Evolutionary conservation across 306 rosid genomes (phyloP).

Genomic region (Corylus avellana): DNA sequence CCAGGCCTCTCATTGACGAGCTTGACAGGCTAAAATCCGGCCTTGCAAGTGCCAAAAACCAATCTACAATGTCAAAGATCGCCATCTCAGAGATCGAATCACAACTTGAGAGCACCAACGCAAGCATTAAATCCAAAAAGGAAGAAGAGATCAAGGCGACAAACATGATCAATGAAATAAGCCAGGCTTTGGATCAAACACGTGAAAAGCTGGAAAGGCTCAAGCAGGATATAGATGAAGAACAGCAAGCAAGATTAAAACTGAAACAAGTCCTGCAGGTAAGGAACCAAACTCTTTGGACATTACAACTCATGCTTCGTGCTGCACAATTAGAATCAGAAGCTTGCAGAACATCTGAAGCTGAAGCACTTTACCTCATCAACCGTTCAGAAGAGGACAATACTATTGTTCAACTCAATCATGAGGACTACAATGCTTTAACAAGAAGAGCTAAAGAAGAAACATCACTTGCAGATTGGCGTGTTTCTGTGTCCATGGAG

Average conservation of each 20-base stretch:
- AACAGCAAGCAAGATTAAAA: slow-evolving; percentile 20
- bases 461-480: slow-evolving; percentile 40
- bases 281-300: slow-evolving; percentile 38
- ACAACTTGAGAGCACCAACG: slow-evolving; percentile 27
- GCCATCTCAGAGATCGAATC: slow-evolving; percentile 38
- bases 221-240: slow-evolving; percentile 29
- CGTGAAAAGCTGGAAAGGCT: slow-evolving; percentile 34
- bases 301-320: slow-evolving; percentile 40
- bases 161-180: slow-evolving; percentile 32
- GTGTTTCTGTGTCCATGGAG: slow-evolving; percentile 28
- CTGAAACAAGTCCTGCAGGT: slow-evolving; percentile 31
- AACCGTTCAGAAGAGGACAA: slow-evolving; percentile 29
- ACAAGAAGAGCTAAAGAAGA: slow-evolving; percentile 38
- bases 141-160: slow-evolving; percentile 36
- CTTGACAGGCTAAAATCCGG: slow-evolving; percentile 45
- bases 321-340: slow-evolving; percentile 49
- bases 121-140: slow-evolving; percentile 40
- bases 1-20: slow-evolving; percentile 60
- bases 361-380: slow-evolving; percentile 37
- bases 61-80: slow-evolving; percentile 9
- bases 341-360: slow-evolving; percentile 41
- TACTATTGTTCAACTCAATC: slow-evolving; percentile 35
- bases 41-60: slow-evolving; percentile 37
- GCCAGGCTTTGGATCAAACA: slow-evolving; percentile 33
- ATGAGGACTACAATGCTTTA: slow-evolving; percentile 40